Percentiles rank a stretch among this genome's conserved stretches.
Evolutionary conservation across 176 grass and related monocot species (phyloP).

Genomic region (Musa troglodytarum): DNA sequence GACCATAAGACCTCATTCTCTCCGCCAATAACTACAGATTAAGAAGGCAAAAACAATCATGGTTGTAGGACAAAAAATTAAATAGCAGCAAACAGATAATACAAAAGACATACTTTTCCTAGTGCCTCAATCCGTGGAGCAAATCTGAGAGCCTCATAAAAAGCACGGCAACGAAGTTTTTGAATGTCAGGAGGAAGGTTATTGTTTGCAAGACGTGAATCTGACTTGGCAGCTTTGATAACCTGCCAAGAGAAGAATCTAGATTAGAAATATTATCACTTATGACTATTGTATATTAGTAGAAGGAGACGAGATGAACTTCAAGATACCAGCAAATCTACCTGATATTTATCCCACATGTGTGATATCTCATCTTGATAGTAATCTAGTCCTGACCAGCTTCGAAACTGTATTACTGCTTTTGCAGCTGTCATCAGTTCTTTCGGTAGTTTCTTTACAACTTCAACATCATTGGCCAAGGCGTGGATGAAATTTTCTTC

Average conservation of each 20-base stretch:
- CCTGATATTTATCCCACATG: slow-evolving; percentile 74
- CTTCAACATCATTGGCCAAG: slow-evolving; percentile 63
- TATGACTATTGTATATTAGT: background rate
- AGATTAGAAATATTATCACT: too few relatives aligned
- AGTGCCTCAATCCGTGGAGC: slow-evolving; percentile 1
- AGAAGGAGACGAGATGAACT: background rate
- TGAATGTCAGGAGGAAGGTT: background rate
- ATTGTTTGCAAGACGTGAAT: slow-evolving; percentile 13
- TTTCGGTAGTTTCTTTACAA: slow-evolving; percentile 68
- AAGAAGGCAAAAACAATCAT: background rate
- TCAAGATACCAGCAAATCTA: background rate
- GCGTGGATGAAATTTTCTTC: slow-evolving; percentile 67
- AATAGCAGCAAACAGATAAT: background rate
- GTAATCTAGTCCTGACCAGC: slow-evolving; percentile 85
- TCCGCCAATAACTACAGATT: slow-evolving; percentile 76
- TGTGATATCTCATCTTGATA: slow-evolving; percentile 64
- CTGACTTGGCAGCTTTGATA: slow-evolving; percentile 2
- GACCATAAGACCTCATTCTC: slow-evolving; percentile 84
- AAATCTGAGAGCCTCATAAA: slow-evolving; percentile 26
- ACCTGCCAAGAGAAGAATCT: background rate
- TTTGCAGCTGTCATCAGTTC: slow-evolving; percentile 60
- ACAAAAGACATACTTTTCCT: slow-evolving; percentile 16
- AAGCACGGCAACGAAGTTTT: slow-evolving; percentile 9
- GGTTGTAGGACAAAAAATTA: background rate
- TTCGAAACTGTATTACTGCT: slow-evolving; percentile 76